Evolutionary conservation across 495 filamentous ascomycete genomes (phyloP), one percentile per base, ranked within the genome.

Genomic region (Penicillium subrubescens): DNA sequence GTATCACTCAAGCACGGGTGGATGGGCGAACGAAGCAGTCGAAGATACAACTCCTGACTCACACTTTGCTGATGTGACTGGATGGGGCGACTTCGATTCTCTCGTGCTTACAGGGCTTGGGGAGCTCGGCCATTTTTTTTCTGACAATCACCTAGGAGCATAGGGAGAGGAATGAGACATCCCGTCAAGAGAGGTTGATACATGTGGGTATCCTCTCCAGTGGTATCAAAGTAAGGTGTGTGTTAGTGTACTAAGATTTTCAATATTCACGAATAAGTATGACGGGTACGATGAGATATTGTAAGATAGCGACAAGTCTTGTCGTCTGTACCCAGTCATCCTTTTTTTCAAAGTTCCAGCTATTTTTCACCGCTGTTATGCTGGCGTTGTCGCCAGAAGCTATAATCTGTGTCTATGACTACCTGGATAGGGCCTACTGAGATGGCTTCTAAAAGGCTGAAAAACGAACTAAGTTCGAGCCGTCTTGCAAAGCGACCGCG

Each of bases 51-150:
- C 62, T 33, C 62, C 64, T 0, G 33, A 55, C n/a, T 63, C 63
- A 0, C 69, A 64, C 41, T 52, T 65, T 58, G 60, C 60, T 17
- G 64, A 68, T 31, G 31, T 71, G 21, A 54, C 68, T 46, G 60
- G 62, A 44, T 69, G 64, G 65, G 75, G 77, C 50, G 75, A 69
- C 10, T 68, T 69, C 41, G 75, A 77, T 62, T 75, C 70, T 6
- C 37, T 75, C 14, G 61, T 53, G 35, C 15, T 67, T 19, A 57
- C 57, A 0, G 61, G 57, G 1, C 17, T 61, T 2, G 61, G 65
- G 15, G 65, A 55, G 3, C 34, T 21, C 0, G 21, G 44, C 15
- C 19, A 48, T 14, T 11, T 48, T 1, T 48, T 48, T 10, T n/a
- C 44, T 12, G 44, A 48, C 23, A 10, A 25, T 19, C 10, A 44